A percentile compares a stretch with the other conserved stretches of the same genome.
These are phyloP conservation scores for Arthrobotrys sphaeroides DNA, from an alignment of 2,329 filamentous ascomycete species.

Conservation along the genomic window DNA sequence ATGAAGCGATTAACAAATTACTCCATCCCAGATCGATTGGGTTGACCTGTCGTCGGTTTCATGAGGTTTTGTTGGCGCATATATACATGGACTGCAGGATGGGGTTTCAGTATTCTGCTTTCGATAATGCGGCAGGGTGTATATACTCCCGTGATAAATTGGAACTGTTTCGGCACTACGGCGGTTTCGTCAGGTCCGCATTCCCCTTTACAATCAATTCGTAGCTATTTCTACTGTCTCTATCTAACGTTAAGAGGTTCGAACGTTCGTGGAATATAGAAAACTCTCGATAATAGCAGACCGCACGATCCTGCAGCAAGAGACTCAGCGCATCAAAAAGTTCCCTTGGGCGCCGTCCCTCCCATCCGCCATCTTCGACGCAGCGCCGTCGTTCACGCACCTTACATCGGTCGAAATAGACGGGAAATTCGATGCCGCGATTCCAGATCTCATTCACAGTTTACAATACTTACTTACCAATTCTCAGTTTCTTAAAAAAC, in stretches of 20 bases:
- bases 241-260: too few relatives aligned
- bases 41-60: slow-evolving; percentile 14
- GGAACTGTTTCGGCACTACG: slow-evolving; percentile 19
- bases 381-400: slow-evolving; percentile 6
- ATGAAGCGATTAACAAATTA: not conserved
- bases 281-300: slow-evolving; percentile 23
- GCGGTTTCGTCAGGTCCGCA: slow-evolving; percentile 8
- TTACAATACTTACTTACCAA: slow-evolving; percentile 17
- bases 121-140: not conserved
- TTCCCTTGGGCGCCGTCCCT: slow-evolving; percentile 1
- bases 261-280: too few relatives aligned
- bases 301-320: slow-evolving; percentile 3
- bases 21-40: not conserved
- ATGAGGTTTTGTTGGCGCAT: slow-evolving; percentile 14
- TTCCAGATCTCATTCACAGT: not conserved
- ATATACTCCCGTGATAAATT: slow-evolving; percentile 31
- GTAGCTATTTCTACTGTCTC: too few relatives aligned
- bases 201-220: too few relatives aligned
- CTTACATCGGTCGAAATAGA: slow-evolving; percentile 21
- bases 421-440: slow-evolving; percentile 11
- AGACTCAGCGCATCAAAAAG: not conserved
- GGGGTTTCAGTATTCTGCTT: slow-evolving; percentile 13
- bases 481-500: not conserved
- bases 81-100: slow-evolving; percentile 26
- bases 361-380: not conserved